These are phyloP conservation scores for Chaetomium sp. DNA, from an alignment of 2,329 filamentous ascomycete genomes.

Conservation along the genomic window DNA sequence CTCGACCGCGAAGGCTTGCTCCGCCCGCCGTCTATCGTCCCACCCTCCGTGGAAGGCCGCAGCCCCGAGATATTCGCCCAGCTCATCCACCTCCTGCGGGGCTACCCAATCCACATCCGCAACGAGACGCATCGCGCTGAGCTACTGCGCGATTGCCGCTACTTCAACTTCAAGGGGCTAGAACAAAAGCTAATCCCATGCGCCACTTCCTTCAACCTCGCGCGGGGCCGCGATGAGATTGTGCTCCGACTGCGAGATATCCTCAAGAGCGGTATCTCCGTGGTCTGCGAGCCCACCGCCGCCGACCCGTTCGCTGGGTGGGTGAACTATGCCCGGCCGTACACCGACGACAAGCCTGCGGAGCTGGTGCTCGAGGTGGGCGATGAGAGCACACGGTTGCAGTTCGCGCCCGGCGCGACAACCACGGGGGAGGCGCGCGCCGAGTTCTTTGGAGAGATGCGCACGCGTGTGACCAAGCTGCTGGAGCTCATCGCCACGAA, in stretches of 20 bases:
- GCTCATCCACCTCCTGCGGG: constrained; percentile 71
- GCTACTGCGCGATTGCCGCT: constrained; percentile 78
- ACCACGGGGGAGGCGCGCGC: constrained; percentile 41
- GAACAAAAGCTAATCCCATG: constrained; percentile 83
- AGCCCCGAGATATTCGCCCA: constrained; percentile 81
- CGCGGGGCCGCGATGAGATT: constrained; percentile 65
- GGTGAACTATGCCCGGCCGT: constrained; percentile 78
- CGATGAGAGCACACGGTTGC: constrained; percentile 55
- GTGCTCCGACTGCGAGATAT: constrained; percentile 75
- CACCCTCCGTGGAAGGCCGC: constrained; percentile 72
- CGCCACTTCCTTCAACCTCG: constrained; percentile 66
- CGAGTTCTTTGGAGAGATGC: constrained; percentile 67
- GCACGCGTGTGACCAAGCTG: constrained; percentile 63
- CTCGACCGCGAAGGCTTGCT: constrained; percentile 72
- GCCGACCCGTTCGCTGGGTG: constrained; percentile 38
- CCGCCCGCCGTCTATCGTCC: constrained; percentile 78
- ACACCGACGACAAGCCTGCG: constrained; percentile 65
- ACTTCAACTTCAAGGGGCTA: constrained; percentile 86
- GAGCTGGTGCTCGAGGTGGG: constrained; percentile 79
- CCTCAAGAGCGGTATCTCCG: constrained; percentile 74
- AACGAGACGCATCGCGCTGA: constrained; percentile 69
- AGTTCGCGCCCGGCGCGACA: constrained; percentile 30
- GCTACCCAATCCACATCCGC: constrained; percentile 73
- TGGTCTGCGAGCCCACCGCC: constrained; percentile 43
- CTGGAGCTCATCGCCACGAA: constrained; percentile 79